phyloP scores from a whole-genome alignment of 2,329 filamentous ascomycete genomes.

The Trichophyton simii region DNA sequence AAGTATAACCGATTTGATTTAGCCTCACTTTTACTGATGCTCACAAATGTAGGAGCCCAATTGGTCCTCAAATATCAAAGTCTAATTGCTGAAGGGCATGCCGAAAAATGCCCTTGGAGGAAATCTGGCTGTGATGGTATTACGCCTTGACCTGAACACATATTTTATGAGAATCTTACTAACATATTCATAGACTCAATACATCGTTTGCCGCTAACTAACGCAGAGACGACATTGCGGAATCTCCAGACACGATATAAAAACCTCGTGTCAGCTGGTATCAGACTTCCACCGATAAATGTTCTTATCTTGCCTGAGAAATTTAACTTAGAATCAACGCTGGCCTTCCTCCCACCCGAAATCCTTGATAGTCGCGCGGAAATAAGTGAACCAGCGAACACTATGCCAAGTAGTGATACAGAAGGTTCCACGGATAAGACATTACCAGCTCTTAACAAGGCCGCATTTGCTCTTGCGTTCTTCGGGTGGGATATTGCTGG shows the following conservation, averaged over 20 bases:
- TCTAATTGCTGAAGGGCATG: conserved; percentile 62
- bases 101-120: conserved; percentile 73
- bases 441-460: conserved; percentile 38
- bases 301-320: conserved; percentile 22
- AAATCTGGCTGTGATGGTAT: conserved; percentile 75
- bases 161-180: conserved; percentile 13
- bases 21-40: neutral
- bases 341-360: neutral
- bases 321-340: conserved; percentile 19
- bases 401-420: neutral
- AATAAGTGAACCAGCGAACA: neutral
- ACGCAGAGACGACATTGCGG: conserved; percentile 46
- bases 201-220: conserved; percentile 53
- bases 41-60: conserved; percentile 38
- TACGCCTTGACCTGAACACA: conserved; percentile 10
- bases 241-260: conserved; percentile 53
- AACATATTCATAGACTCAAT: conserved; percentile 42
- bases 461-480: conserved; percentile 56
- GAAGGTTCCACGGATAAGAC: conserved; percentile 11
- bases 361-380: neutral
- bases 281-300: conserved; percentile 25
- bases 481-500: conserved; percentile 60
- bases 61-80: conserved; percentile 65
- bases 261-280: conserved; percentile 32
- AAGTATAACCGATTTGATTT: neutral